Evolutionary conservation across 73 alveolate species (phyloP), one percentile per base, ranked within the genome.

Genomic region (Durusdinium trenchii): DNA sequence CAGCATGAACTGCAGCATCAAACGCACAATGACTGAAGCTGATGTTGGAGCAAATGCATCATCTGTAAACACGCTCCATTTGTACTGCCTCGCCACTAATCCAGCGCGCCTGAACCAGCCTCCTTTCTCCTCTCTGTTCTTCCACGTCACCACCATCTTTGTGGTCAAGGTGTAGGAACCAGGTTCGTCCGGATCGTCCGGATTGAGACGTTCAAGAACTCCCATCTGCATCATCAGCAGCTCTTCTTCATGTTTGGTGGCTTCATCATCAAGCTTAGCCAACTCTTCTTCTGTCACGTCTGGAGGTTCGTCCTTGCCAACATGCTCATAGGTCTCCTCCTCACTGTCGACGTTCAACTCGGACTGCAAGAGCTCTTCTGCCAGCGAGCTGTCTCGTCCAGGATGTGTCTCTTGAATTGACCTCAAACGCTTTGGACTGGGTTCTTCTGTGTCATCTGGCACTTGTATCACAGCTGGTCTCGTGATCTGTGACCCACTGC

Each of bases 91-190:
- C 38, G 85, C 85, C 51, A 73, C 85, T 26, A 73, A 20, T 40
- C 51, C 38, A 2, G 85, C 85, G 35, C 85, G 35, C 32, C 85
- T 73, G 51, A 73, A 73, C 85, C 85, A 9, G 28, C 85, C 85
- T 73, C 85, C 85, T 38, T 38, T 73, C 54, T 73, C 85, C 10
- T n/a, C 52, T 3, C 85, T 12, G n/a, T 32, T 32, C 51, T 73
- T 73, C 85, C 85, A 73, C 32, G 85, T 73, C 35, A 38, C 38
- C 52, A 73, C 85, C 85, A 73, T 73, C 51, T 38, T 73, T 14
- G 85, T 73, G 7, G 85, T 73, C 1, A 73, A 36, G 52, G 35
- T 38, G 85, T 38, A 36, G 48, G 48, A 73, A 12, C 51, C 85
- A 23, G 35, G 35, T 38, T 73, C 85, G 32, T n/a, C 45, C 42